Conservation (phyloP, 192 early-diverging fungal species). For the Neocallimastix lanati region DNA sequence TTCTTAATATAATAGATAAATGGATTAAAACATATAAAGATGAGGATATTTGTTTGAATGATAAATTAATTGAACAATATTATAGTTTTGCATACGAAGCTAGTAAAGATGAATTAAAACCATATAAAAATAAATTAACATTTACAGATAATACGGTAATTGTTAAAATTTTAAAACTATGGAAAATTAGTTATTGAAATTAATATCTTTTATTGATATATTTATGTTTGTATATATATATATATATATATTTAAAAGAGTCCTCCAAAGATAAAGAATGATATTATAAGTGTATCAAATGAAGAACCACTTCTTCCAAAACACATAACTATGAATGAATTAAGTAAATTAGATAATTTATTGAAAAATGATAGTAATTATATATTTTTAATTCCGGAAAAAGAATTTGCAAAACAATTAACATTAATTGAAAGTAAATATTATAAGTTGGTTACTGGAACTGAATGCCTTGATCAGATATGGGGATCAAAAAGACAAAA, state of each 20-base stretch:
- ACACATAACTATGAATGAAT: neutral
- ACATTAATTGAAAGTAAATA: constrained; percentile 24
- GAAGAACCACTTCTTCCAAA: neutral
- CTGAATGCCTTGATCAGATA: constrained; percentile 35
- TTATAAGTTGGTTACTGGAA: constrained; percentile 17
- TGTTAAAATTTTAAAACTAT: too few relatives aligned
- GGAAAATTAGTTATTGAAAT: too few relatives aligned
- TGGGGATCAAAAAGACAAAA: constrained; percentile 16
- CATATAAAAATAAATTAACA: neutral
- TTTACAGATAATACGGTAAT: too few relatives aligned
- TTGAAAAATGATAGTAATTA: neutral
- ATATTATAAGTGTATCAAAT: too few relatives aligned
- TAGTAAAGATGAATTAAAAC: neutral
- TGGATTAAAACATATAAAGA: neutral
- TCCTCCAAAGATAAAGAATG: too few relatives aligned
- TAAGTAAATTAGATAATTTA: neutral
- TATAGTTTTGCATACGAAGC: neutral
- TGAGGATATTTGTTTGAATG: neutral
- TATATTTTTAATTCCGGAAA: neutral
- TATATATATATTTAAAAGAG: too few relatives aligned
- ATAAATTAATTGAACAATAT: neutral
- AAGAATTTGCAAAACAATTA: constrained; percentile 30
- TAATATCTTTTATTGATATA: too few relatives aligned
- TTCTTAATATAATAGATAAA: neutral
- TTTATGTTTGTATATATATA: too few relatives aligned